These are phyloP conservation scores for Phytophthora syringae DNA, from an alignment of 352 stramenopile genomes.

Conservation along the genomic window DNA sequence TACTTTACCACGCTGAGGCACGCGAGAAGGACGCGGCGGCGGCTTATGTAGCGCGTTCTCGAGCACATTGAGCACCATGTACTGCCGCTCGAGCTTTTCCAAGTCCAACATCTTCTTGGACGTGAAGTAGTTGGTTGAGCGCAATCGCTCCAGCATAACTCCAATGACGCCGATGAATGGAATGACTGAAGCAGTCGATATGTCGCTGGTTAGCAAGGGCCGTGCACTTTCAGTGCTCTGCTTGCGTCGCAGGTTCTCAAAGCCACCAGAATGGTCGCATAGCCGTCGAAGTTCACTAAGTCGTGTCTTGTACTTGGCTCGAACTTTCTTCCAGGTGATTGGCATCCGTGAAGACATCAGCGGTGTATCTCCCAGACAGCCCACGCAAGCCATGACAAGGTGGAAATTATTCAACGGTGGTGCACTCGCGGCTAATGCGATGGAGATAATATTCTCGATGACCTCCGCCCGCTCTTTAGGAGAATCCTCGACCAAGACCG, in stretches of 20 bases:
- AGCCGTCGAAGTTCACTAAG: constrained; percentile 64
- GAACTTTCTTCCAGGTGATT: constrained; percentile 76
- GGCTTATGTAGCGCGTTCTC: constrained; percentile 51
- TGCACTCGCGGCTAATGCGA: constrained; percentile 52
- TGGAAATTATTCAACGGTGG: constrained; percentile 74
- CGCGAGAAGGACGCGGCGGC: constrained; percentile 27
- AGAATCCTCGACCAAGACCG: constrained; percentile 70
- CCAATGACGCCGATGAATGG: constrained; percentile 81
- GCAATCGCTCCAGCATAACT: constrained; percentile 68
- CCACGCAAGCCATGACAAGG: constrained; percentile 81
- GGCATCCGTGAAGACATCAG: constrained; percentile 76
- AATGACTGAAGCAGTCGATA: constrained; percentile 44
- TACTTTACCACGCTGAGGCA: constrained; percentile 21
- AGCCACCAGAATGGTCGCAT: constrained; percentile 75
- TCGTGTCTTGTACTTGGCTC: constrained; percentile 68
- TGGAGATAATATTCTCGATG: constrained; percentile 77
- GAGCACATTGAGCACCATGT: constrained; percentile 52
- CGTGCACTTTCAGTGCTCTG: constrained; percentile 49
- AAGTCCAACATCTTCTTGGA: constrained; percentile 49
- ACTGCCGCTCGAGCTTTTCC: constrained; percentile 72
- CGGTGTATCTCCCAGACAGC: constrained; percentile 70
- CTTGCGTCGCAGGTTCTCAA: constrained; percentile 70
- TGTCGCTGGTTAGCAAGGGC: constrained; percentile 19
- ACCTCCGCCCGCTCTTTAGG: constrained; percentile 70
- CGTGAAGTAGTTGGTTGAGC: constrained; percentile 53